Percentiles rank a stretch among this genome's conserved stretches.
phyloP scores from a whole-genome alignment of 371 early-diverging fungal species.

The Syncephalastrum contaminatum region DNA sequence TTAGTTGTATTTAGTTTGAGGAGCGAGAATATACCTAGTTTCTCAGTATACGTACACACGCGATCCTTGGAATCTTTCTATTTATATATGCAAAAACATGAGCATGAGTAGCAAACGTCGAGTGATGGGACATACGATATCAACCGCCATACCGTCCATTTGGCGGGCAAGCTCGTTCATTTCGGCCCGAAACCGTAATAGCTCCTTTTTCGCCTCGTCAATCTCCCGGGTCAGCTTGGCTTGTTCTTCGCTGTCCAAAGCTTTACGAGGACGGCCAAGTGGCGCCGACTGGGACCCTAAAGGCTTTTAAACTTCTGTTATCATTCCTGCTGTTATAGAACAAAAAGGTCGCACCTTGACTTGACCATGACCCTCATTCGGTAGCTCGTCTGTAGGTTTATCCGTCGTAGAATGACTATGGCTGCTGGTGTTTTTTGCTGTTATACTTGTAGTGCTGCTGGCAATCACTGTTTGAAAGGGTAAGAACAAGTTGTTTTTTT shows the following conservation, averaged over 20 bases:
- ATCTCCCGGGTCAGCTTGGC: slow-evolving; percentile 6
- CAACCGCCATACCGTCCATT: slow-evolving; percentile 48
- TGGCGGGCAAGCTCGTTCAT: slow-evolving; percentile 48
- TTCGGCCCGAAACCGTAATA: slow-evolving; percentile 47
- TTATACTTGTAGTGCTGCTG: too few species aligned
- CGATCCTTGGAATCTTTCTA: slow-evolving; percentile 39
- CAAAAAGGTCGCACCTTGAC: too few species aligned
- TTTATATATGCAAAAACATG: too few species aligned
- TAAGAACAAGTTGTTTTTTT: too few species aligned
- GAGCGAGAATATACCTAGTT: slow-evolving; percentile 5
- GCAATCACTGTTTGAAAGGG: too few species aligned
- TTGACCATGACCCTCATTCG: too few species aligned
- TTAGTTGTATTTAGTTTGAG: background rate
- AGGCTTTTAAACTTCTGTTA: too few species aligned
- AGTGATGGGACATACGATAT: slow-evolving; percentile 45
- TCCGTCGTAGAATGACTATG: too few species aligned
- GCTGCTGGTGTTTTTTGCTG: too few species aligned
- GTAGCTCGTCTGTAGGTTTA: too few species aligned
- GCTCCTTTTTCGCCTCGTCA: slow-evolving; percentile 38
- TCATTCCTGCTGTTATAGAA: too few species aligned
- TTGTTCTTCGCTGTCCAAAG: slow-evolving; percentile 12
- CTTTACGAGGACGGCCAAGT: background rate
- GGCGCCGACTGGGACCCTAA: too few species aligned
- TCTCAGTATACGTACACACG: slow-evolving; percentile 29
- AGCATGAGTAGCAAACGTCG: background rate